phyloP scores from a whole-genome alignment of 768 basidiomycete genomes.

The Macrolepiota dolichaula region DNA sequence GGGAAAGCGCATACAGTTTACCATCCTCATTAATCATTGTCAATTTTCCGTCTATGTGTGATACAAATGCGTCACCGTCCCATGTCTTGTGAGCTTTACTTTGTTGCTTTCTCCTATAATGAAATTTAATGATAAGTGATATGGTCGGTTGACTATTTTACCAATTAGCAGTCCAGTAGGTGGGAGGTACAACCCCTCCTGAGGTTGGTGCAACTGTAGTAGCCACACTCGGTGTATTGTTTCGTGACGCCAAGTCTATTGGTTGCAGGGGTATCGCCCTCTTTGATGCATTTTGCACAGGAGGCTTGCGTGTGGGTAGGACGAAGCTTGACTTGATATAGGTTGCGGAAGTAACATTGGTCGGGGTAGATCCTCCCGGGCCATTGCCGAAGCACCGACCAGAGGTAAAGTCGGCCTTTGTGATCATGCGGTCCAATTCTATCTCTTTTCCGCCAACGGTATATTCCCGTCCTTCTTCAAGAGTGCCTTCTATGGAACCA shows the following conservation, averaged over 20 bases:
- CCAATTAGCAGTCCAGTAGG: conserved; percentile 73
- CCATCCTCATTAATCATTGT: conserved; percentile 69
- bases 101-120: conserved; percentile 66
- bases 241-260: conserved; percentile 5
- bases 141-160: conserved; percentile 22
- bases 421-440: conserved; percentile 58
- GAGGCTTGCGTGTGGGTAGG: conserved; percentile 16
- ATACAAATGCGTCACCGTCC: conserved; percentile 76
- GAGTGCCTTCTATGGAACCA: conserved; percentile 43
- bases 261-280: conserved; percentile 7
- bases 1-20: conserved; percentile 46
- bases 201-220: conserved; percentile 5
- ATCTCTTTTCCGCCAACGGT: conserved; percentile 55
- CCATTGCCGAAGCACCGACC: conserved; percentile 57
- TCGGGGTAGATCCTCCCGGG: neutral
- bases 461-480: conserved; percentile 34
- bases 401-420: conserved; percentile 54
- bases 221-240: neutral
- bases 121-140: conserved; percentile 2
- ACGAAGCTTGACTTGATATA: conserved; percentile 24
- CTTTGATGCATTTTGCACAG: neutral
- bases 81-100: conserved; percentile 80
- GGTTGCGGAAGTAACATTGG: conserved; percentile 19
- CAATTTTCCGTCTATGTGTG: conserved; percentile 45
- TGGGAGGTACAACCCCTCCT: conserved; percentile 20